Conservation (phyloP, 2,329 filamentous ascomycete genomes). For the Remersonia thermophila region DNA sequence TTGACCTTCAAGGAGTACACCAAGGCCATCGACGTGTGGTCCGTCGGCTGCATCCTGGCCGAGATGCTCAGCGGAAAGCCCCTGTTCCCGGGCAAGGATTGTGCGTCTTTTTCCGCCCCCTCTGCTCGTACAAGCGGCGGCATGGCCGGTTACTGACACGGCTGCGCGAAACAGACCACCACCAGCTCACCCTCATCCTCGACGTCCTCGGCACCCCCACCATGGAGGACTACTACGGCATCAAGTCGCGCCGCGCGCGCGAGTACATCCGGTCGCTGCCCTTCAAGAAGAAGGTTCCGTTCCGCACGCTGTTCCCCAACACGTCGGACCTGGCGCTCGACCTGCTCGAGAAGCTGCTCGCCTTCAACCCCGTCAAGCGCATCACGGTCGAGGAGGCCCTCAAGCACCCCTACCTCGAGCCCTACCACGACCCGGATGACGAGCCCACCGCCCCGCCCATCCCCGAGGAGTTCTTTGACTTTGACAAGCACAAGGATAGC, state of each 20-base stretch:
- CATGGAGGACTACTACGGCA: slow-evolving; percentile 99
- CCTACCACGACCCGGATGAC: slow-evolving; percentile 96
- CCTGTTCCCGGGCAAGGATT: slow-evolving; percentile 95
- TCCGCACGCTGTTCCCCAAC: slow-evolving; percentile 95
- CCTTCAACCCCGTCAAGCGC: slow-evolving; percentile 97
- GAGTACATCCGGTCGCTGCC: slow-evolving; percentile 97
- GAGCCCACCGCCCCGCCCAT: slow-evolving; percentile 95
- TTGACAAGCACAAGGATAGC: slow-evolving; percentile 99
- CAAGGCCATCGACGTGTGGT: slow-evolving; percentile 99
- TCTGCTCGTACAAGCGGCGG: too few species aligned
- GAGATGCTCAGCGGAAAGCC: slow-evolving; percentile 99
- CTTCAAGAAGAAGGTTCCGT: slow-evolving; percentile 99
- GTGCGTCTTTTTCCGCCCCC: too few species aligned
- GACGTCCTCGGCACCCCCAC: slow-evolving; percentile 96
- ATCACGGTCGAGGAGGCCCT: slow-evolving; percentile 96
- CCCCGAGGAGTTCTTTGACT: slow-evolving; percentile 98
- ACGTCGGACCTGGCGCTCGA: slow-evolving; percentile 96
- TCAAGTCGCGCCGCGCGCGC: slow-evolving; percentile 92
- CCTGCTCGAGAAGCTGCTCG: slow-evolving; percentile 84
- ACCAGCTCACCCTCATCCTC: slow-evolving; percentile 92
- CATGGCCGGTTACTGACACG: too few species aligned
- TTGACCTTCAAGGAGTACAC: slow-evolving; percentile 99
- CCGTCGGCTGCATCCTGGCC: slow-evolving; percentile 91
- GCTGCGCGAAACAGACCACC: slow-evolving; percentile 67
- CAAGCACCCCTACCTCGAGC: slow-evolving; percentile 95